These are phyloP conservation scores for Fusarium redolens DNA, from an alignment of 2,329 filamentous ascomycete species.

Conservation along the genomic window DNA sequence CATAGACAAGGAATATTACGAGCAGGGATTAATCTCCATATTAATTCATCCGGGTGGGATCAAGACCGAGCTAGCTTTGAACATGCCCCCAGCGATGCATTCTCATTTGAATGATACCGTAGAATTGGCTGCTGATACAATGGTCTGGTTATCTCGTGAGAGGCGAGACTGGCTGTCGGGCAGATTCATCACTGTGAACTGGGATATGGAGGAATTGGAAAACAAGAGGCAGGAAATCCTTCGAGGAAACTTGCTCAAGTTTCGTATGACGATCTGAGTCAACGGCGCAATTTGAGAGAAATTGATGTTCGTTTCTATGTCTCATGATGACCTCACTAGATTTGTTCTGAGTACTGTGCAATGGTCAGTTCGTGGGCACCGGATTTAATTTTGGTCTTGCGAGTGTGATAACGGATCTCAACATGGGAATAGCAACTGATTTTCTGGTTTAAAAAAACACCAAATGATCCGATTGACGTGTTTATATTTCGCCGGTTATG, in stretches of 20 bases:
- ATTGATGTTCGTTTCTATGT: too few species aligned
- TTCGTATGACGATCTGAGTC: background rate
- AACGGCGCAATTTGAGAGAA: too few species aligned
- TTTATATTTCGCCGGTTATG: background rate
- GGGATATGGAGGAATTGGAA: constrained; percentile 3
- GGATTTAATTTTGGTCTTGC: too few species aligned
- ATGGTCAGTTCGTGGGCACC: too few species aligned
- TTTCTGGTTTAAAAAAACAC: too few species aligned
- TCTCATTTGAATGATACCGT: background rate
- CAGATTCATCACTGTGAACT: background rate
- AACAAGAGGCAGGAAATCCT: background rate
- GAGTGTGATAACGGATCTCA: too few species aligned
- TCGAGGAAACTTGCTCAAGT: background rate
- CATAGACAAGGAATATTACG: background rate
- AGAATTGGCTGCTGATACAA: background rate
- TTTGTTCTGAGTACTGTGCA: too few species aligned
- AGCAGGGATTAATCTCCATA: background rate
- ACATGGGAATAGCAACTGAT: too few species aligned
- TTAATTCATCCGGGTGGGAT: background rate
- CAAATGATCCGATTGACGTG: too few species aligned
- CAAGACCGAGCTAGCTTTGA: background rate
- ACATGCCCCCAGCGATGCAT: background rate
- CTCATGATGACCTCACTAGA: too few species aligned
- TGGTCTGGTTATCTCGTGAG: background rate
- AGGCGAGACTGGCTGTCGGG: background rate